Percentiles rank a stretch among this genome's conserved stretches.
Conservation (phyloP, 352 stramenopile species). For the Phytopythium cucurbitacearum region DNA sequence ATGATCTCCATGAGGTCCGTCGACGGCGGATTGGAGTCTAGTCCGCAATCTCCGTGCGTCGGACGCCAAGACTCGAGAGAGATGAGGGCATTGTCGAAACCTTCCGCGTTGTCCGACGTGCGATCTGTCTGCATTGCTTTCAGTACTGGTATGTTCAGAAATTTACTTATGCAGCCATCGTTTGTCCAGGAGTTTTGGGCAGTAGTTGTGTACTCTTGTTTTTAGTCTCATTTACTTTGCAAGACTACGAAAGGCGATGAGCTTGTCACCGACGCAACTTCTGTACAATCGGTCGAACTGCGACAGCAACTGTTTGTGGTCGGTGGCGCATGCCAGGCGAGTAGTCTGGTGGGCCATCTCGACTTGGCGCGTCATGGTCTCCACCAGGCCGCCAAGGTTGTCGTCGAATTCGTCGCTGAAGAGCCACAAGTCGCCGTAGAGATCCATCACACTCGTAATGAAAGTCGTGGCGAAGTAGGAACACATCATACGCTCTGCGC, state of each 20-base stretch:
- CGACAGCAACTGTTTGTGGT: background rate
- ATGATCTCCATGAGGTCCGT: too few relatives aligned
- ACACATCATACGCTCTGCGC: background rate
- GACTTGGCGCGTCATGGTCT: background rate
- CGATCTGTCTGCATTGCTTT: too few relatives aligned
- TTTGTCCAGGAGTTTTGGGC: too few relatives aligned
- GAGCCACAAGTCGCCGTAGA: conserved; percentile 1
- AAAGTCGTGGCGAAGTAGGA: background rate
- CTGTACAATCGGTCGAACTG: conserved; percentile 2
- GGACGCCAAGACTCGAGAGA: too few relatives aligned
- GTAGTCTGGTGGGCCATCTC: background rate
- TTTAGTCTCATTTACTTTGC: background rate
- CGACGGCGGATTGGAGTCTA: too few relatives aligned
- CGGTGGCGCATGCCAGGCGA: background rate
- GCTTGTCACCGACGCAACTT: background rate
- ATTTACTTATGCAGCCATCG: too few relatives aligned
- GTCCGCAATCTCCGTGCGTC: too few relatives aligned
- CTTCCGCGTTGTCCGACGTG: too few relatives aligned
- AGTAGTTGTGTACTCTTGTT: background rate
- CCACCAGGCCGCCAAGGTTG: background rate
- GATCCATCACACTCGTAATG: background rate
- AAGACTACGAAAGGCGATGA: background rate
- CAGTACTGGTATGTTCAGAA: too few relatives aligned
- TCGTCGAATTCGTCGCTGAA: conserved; percentile 4
- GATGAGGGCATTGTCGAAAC: too few relatives aligned